Base-by-base conservation (phyloP, 2,329 filamentous ascomycete species). In the Cytospora leucostoma region DNA sequence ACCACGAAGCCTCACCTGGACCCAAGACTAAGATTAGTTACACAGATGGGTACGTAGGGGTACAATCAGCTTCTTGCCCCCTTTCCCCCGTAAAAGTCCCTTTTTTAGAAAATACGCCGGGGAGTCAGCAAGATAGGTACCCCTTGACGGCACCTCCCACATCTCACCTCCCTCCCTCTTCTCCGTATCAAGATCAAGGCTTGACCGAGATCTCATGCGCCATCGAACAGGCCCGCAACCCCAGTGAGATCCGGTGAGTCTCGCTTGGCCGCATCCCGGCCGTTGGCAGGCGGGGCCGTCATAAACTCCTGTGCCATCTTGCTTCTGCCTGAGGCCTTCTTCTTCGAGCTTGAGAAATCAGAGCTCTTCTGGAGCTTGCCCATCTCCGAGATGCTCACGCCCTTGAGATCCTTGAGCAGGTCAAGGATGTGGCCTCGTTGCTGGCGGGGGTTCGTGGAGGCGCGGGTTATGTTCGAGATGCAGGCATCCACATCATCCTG, bases 331-430 rank as follows among this genome's bases (percentile, higher is more conserved):
- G 65, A 60, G 13, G 51, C 47, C 44, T 66, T 66, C 59, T 65
- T 65, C 63, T 62, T 63, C 44, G 57, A 55, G 10, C 38, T 50
- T 11, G 58, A 55, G 19, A 61, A 33, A n/a, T 65, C n/a, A 62
- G 66, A 56, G 53, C 79, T 82, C 74, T 86, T 86, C 58, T 77
- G 80, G 7, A 99, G 87, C 75, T 92, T 95, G 33, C 95, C 95
- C 80, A 95, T 90, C 76, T 99, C 95, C 8, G 93, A 91, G 62
- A 99, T 91, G 70, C 93, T 94, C 7, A 98, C 88, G 0, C 95
- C 95, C 68, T 96, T 88, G 7, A 99, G 82, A 51, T 93, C 89
- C 69, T 93, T 91, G 27, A 99, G 80, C 17, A 99, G 78, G 66
- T 97, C 92, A 10, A 99, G 79, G 17, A 99, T 87, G 32, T 96